A percentile compares a stretch with the other conserved stretches of the same genome.
phyloP scores from a whole-genome alignment of 352 stramenopile species.

The Globisporangium parvum region DNA sequence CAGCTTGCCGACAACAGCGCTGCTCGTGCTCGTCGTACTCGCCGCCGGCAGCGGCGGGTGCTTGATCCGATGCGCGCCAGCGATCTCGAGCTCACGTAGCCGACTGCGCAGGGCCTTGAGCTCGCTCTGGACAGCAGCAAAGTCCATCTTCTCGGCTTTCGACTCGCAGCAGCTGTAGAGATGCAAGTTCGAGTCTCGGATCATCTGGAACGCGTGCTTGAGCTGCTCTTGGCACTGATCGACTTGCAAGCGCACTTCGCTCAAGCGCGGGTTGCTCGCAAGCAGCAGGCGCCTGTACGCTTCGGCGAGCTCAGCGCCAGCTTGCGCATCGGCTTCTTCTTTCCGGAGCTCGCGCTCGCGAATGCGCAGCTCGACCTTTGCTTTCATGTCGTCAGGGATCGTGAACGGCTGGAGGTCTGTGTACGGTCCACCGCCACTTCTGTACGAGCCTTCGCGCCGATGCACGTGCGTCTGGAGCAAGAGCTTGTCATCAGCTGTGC shows the following conservation, averaged over 20 bases:
- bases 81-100: constrained; percentile 25
- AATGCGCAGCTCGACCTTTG: constrained; percentile 66
- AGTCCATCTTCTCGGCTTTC: constrained; percentile 52
- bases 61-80: constrained; percentile 1
- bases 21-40: too few relatives aligned
- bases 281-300: constrained; percentile 59
- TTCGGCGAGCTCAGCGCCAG: constrained; percentile 41
- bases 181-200: constrained; percentile 56
- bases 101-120: constrained; percentile 37
- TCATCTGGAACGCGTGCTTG: constrained; percentile 59
- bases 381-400: constrained; percentile 76
- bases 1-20: not conserved
- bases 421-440: constrained; percentile 26
- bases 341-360: constrained; percentile 48
- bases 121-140: constrained; percentile 39
- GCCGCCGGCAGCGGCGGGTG: not conserved
- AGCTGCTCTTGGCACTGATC: constrained; percentile 65
- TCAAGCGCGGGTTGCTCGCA: constrained; percentile 49
- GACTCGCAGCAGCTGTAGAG: constrained; percentile 59
- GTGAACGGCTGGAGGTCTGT: constrained; percentile 70
- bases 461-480: constrained; percentile 44
- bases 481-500: constrained; percentile 43
- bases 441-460: constrained; percentile 13
- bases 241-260: constrained; percentile 49
- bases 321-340: constrained; percentile 33